phyloP scores from a whole-genome alignment of 164 flowering plant genomes.

The Liquidambar formosana region DNA sequence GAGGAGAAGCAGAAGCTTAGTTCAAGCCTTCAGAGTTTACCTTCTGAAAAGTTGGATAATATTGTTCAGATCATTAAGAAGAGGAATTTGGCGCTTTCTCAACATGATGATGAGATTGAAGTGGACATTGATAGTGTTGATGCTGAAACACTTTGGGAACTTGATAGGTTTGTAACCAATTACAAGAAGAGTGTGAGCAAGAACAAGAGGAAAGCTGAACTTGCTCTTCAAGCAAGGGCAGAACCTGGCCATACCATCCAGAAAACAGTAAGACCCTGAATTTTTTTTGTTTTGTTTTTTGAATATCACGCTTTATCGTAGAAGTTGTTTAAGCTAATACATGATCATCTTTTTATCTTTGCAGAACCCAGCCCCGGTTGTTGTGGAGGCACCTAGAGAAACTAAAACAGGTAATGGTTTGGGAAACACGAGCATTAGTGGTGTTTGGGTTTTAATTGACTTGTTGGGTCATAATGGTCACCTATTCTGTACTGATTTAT shows the following conservation, averaged over 20 bases:
- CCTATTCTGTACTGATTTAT: not conserved
- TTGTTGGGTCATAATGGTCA: not conserved
- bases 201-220: constrained; percentile 56
- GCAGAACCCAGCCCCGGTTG: constrained; percentile 37
- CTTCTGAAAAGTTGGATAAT: constrained; percentile 73
- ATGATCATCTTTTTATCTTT: constrained; percentile 1
- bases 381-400: constrained; percentile 29
- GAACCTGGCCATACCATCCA: constrained; percentile 25
- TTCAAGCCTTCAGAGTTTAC: constrained; percentile 61
- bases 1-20: constrained; percentile 87
- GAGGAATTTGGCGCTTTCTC: constrained; percentile 61
- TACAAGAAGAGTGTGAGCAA: constrained; percentile 67
- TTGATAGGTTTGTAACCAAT: constrained; percentile 73
- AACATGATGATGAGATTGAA: constrained; percentile 85
- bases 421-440: not conserved
- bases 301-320: not conserved
- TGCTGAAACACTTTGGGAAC: constrained; percentile 89
- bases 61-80: constrained; percentile 82
- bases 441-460: not conserved
- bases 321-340: not conserved
- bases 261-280: constrained; percentile 26
- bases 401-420: constrained; percentile 34
- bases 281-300: constrained; percentile 2
- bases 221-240: constrained; percentile 38
- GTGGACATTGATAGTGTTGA: constrained; percentile 87